These are phyloP conservation scores for Botryobasidium botryosum DNA, from an alignment of 768 basidiomycete genomes.

Conservation along the genomic window DNA sequence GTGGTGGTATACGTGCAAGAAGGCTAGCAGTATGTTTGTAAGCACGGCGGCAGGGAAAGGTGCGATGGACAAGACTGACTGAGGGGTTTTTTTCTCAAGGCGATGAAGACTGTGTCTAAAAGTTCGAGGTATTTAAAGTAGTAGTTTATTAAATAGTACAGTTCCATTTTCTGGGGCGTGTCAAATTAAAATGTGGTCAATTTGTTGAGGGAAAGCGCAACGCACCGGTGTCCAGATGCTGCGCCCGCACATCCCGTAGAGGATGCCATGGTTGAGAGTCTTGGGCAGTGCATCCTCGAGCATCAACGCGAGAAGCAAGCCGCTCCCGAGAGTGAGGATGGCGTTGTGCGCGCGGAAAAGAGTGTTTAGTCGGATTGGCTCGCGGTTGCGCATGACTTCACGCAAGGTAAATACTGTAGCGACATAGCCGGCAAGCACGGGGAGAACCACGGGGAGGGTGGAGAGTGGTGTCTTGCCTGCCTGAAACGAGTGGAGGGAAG, in stretches of 20 bases:
- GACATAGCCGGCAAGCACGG: conserved; percentile 64
- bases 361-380: conserved; percentile 56
- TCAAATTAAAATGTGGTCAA: background rate
- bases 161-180: conserved; percentile 55
- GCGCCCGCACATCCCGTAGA: conserved; percentile 59
- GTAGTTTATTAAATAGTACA: conserved; percentile 99
- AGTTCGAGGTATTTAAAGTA: conserved; percentile 97
- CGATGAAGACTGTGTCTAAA: conserved; percentile 91
- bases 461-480: conserved; percentile 66
- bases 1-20: conserved; percentile 98
- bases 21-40: conserved; percentile 34
- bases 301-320: conserved; percentile 75
- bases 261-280: conserved; percentile 49
- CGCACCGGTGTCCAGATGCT: conserved; percentile 71
- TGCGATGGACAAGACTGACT: conserved; percentile 30
- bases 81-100: conserved; percentile 94
- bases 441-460: conserved; percentile 49
- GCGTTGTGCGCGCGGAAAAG: conserved; percentile 87
- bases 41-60: background rate
- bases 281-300: conserved; percentile 81
- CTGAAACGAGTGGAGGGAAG: conserved; percentile 40
- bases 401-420: conserved; percentile 73
- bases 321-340: conserved; percentile 67
- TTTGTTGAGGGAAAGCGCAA: background rate
- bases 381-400: conserved; percentile 64